Conservation (phyloP, 2,329 filamentous ascomycete genomes). For the Neofusicoccum umdonicola region DNA sequence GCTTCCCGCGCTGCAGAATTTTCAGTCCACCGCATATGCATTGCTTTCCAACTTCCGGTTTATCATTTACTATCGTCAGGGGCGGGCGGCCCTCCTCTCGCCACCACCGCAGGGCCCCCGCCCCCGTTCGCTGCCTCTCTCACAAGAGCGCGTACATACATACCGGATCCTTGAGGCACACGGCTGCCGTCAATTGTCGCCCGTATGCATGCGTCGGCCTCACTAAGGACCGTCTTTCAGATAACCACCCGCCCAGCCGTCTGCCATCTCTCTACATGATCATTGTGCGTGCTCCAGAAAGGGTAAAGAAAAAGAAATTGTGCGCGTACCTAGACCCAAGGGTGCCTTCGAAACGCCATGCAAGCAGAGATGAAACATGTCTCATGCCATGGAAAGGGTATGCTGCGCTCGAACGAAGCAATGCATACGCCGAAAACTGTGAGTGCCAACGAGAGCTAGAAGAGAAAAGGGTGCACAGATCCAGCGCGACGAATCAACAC, state of each 20-base stretch:
- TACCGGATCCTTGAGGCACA: neutral
- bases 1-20: conserved; percentile 4
- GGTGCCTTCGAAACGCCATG: conserved; percentile 14
- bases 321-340: conserved; percentile 11
- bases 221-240: conserved; percentile 16
- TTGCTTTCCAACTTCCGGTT: neutral
- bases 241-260: conserved; percentile 9
- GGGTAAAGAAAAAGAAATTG: conserved; percentile 5
- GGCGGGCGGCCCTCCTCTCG: neutral
- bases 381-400: conserved; percentile 35
- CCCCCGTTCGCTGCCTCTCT: conserved; percentile 8
- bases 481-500: neutral
- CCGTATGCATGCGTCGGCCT: conserved; percentile 8
- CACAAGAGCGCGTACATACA: conserved; percentile 3
- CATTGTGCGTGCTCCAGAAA: conserved; percentile 8
- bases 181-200: conserved; percentile 5
- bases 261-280: conserved; percentile 14
- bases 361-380: conserved; percentile 19
- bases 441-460: conserved; percentile 17
- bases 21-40: neutral
- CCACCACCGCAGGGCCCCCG: neutral
- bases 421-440: conserved; percentile 28
- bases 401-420: conserved; percentile 33
- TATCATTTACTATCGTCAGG: conserved; percentile 13
- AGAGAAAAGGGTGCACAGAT: neutral